Percentiles rank a stretch among this genome's conserved stretches.
Evolutionary conservation across 306 rosid species (phyloP).

Genomic region (Erythrophleum fordii): DNA sequence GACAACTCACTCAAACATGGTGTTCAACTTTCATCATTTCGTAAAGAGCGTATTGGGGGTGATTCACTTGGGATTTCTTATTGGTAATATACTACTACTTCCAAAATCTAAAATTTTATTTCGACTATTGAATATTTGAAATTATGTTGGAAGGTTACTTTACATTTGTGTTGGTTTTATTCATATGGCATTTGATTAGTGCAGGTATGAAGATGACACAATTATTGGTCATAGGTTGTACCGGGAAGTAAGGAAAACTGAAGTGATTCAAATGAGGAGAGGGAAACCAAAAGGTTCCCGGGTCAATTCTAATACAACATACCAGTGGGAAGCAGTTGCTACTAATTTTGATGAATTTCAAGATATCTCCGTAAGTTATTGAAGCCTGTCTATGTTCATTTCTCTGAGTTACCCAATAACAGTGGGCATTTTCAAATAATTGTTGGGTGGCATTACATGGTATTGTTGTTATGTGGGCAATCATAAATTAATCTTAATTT

Average conservation of each 20-base stretch:
- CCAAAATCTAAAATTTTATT: background rate
- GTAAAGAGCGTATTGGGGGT: conserved; percentile 93
- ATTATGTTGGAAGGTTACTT: conserved; percentile 29
- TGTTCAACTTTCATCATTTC: conserved; percentile 79
- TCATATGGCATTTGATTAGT: conserved; percentile 40
- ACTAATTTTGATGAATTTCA: conserved; percentile 94
- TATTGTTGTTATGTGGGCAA: conserved; percentile 6
- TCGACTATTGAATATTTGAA: conserved; percentile 12
- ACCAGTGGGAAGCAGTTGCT: conserved; percentile 92
- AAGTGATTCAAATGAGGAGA: conserved; percentile 72
- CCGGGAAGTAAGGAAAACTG: conserved; percentile 86
- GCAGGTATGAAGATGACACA: conserved; percentile 90
- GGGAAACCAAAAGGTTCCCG: conserved; percentile 81
- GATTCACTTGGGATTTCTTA: conserved; percentile 82
- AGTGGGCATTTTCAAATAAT: conserved; percentile 4
- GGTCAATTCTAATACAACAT: conserved; percentile 63
- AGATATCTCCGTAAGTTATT: conserved; percentile 81
- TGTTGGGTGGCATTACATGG: conserved; percentile 16
- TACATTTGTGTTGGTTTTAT: conserved; percentile 30
- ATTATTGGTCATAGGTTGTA: conserved; percentile 83
- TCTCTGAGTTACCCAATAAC: background rate
- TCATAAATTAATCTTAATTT: background rate
- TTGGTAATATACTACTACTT: conserved; percentile 66
- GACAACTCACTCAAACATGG: conserved; percentile 90
- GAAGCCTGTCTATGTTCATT: conserved; percentile 32